Evolutionary conservation across 805 yeast species (phyloP), one percentile per base, ranked within the genome.

Genomic region (Lachancea waltii): DNA sequence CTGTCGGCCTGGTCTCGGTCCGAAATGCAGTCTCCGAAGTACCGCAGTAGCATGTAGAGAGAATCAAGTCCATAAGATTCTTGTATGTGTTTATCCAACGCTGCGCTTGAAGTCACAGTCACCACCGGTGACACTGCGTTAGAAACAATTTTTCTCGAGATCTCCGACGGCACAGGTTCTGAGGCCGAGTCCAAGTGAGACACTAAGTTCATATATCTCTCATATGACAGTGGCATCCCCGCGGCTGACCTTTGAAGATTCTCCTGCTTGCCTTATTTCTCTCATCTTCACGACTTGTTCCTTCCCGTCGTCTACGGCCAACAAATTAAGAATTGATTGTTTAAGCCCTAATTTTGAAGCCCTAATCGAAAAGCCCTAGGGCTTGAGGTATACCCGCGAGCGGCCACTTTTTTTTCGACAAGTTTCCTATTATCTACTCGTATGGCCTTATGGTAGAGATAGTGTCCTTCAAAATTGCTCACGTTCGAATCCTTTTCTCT

Each of bases 71-170:
- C 40, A 36, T 53, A 55, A 2, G 42, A 26, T 8, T 55, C 53
- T 10, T 43, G 48, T 3, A 60, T 42, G 36, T 58, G 62, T 8
- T 44, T 33, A 44, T 60, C 63, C 13, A 60, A 33, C n/a, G 39
- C 47, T 1, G 49, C 45, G 5, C 57, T 54, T 3, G 62, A 53
- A 4, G 55, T 48, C 1, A 60, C 60, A 3, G 62, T 49, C 10
- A 60, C 54, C 10, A 58, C 56, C 4, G 64, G 64, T 8, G 64
- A 53, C 21, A 60, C 50, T 1, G 62, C 59, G 46, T 56, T 53
- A 10, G 56, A 53, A 7, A 58, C 47, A 17, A 59, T 51, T 27
- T 57, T 47, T 41, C 50, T 56, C 11, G 63, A 51, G 18, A 58
- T 56, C 27, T 59, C 63, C 28, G 49, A 45, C 3, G 62, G 62